Conservation (phyloP, 768 basidiomycete species). For the Boletellus ananas region DNA sequence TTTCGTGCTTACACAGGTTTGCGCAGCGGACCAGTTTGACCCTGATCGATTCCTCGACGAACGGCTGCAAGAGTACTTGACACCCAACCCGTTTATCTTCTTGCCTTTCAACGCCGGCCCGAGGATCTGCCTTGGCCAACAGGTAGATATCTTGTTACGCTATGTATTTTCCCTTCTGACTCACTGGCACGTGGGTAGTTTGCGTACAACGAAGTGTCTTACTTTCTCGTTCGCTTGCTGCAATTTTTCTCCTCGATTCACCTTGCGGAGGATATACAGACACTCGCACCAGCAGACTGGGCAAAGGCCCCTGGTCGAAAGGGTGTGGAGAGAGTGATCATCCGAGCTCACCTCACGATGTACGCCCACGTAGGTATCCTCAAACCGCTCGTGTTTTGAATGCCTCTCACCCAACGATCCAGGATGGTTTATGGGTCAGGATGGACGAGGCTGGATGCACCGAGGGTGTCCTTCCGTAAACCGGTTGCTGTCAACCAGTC, state of each 20-base stretch:
- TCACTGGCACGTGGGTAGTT: conserved; percentile 36
- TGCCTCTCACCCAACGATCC: neutral
- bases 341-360: conserved; percentile 52
- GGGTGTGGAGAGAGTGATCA: conserved; percentile 44
- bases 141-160: conserved; percentile 16
- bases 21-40: conserved; percentile 54
- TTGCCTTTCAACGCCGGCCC: conserved; percentile 40
- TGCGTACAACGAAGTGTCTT: conserved; percentile 64
- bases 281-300: conserved; percentile 47
- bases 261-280: conserved; percentile 44
- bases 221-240: conserved; percentile 56
- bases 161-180: neutral
- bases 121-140: conserved; percentile 37
- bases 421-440: conserved; percentile 28
- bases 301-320: conserved; percentile 29
- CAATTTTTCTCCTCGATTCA: conserved; percentile 49
- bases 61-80: conserved; percentile 51
- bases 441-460: conserved; percentile 16
- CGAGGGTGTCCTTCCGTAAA: neutral
- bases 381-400: neutral
- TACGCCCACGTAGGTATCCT: conserved; percentile 39
- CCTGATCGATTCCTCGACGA: conserved; percentile 67
- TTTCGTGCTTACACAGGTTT: neutral
- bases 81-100: conserved; percentile 52
- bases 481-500: neutral